A percentile compares a stretch with the other conserved stretches of the same genome.
These are phyloP conservation scores for Cryptococcus maquisensis DNA, from an alignment of 1,284 basidiomycete genomes.

Conservation along the genomic window DNA sequence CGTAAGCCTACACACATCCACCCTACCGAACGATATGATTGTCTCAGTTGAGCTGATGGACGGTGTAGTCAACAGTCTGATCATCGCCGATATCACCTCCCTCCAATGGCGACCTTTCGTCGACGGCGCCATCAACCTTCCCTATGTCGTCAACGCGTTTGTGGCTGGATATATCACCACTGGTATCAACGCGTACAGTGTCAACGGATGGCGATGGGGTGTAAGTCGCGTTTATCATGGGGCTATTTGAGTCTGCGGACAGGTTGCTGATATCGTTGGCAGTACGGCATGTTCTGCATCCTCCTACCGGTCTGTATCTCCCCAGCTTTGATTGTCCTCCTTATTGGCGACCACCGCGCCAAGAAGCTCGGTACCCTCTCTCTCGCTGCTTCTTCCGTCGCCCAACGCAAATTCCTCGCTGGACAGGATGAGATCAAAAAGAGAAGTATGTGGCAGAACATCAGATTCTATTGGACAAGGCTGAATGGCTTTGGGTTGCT, in stretches of 20 bases:
- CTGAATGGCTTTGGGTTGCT: slow-evolving; percentile 48
- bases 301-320: slow-evolving; percentile 36
- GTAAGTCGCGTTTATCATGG: no score
- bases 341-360: slow-evolving; percentile 44
- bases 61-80: no score
- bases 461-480: slow-evolving; percentile 30
- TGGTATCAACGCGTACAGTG: slow-evolving; percentile 55
- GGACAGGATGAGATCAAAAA: slow-evolving; percentile 7
- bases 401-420: slow-evolving; percentile 11
- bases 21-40: no score
- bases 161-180: slow-evolving; percentile 53
- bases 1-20: not conserved
- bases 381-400: slow-evolving; percentile 20
- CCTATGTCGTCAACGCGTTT: slow-evolving; percentile 56
- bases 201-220: slow-evolving; percentile 66
- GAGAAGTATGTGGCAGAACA: no score
- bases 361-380: slow-evolving; percentile 32
- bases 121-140: slow-evolving; percentile 63
- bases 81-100: slow-evolving; percentile 74
- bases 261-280: no score
- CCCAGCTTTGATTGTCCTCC: slow-evolving; percentile 39
- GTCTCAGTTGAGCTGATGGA: no score
- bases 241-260: no score
- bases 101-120: slow-evolving; percentile 74
- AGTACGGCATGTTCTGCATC: slow-evolving; percentile 49